These are phyloP conservation scores for Potentilla sterilis DNA, from an alignment of 306 rosid genomes.

Conservation along the genomic window DNA sequence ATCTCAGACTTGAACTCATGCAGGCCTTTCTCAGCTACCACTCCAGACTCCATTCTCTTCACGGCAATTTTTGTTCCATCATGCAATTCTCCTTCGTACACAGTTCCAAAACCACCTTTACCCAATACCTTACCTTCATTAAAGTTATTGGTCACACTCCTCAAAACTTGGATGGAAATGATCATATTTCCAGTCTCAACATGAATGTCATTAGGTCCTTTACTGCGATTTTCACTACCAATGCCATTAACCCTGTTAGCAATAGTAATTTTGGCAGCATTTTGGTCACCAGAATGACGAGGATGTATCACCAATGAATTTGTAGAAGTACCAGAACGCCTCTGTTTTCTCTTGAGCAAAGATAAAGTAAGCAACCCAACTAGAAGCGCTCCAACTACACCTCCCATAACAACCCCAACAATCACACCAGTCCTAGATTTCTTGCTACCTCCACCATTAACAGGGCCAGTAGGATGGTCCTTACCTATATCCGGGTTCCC, in stretches of 20 bases:
- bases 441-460: constrained; percentile 3
- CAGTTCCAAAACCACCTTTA: constrained; percentile 82
- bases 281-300: constrained; percentile 38
- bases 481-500: constrained; percentile 75
- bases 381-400: constrained; percentile 29
- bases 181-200: constrained; percentile 61
- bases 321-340: constrained; percentile 27
- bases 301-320: constrained; percentile 37
- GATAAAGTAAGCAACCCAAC: constrained; percentile 24
- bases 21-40: constrained; percentile 57
- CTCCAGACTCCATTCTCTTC: constrained; percentile 82
- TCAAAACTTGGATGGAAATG: constrained; percentile 68
- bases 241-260: constrained; percentile 27
- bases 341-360: constrained; percentile 22
- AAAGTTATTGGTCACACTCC: constrained; percentile 67
- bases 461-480: constrained; percentile 23
- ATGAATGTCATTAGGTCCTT: constrained; percentile 40
- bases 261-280: constrained; percentile 39
- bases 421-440: constrained; percentile 2
- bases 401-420: constrained; percentile 36
- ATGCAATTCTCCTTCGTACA: constrained; percentile 76
- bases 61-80: constrained; percentile 94
- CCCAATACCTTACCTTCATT: constrained; percentile 61
- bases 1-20: constrained; percentile 80
- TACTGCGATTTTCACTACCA: constrained; percentile 15